phyloP scores from a whole-genome alignment of 164 flowering plant genomes.

The Vitis cinerea region DNA sequence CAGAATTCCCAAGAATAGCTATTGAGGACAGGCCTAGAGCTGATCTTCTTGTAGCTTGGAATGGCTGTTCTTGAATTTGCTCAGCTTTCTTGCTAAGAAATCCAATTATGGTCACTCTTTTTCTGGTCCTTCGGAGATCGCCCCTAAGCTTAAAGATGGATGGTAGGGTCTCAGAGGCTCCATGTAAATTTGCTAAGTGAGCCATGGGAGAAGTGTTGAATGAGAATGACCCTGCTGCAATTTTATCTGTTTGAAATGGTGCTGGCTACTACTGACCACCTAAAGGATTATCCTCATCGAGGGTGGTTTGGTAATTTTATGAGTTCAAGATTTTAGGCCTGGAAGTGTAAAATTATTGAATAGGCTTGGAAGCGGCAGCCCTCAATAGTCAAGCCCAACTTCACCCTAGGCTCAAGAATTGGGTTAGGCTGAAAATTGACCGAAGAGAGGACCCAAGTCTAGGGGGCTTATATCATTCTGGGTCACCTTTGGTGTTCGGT shows the following conservation, averaged over 20 bases:
- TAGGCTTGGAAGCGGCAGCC: no score
- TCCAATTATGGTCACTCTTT: slow-evolving; percentile 17
- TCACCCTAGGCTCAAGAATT: no score
- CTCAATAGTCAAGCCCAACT: no score
- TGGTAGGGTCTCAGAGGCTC: slow-evolving; percentile 36
- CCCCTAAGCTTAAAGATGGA: slow-evolving; percentile 30
- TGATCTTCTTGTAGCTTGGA: slow-evolving; percentile 48
- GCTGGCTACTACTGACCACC: slow-evolving; percentile 33
- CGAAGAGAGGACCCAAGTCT: no score
- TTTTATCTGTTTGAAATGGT: slow-evolving; percentile 16
- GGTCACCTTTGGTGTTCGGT: no score
- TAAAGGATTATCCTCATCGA: slow-evolving; percentile 29
- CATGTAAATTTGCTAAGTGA: slow-evolving; percentile 45
- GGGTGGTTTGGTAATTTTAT: slow-evolving; percentile 35
- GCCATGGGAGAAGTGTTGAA: slow-evolving; percentile 40
- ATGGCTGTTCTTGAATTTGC: slow-evolving; percentile 25
- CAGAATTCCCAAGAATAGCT: slow-evolving; percentile 30
- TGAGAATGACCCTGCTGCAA: slow-evolving; percentile 7
- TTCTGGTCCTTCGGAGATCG: slow-evolving; percentile 12
- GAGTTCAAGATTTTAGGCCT: background rate
- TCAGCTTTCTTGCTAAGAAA: slow-evolving; percentile 30
- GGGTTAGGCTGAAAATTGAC: no score
- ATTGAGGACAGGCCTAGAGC: slow-evolving; percentile 54
- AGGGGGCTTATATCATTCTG: no score
- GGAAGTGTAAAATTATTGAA: no score